phyloP scores from a whole-genome alignment of 306 rosid species.

The Ceratonia siliqua region DNA sequence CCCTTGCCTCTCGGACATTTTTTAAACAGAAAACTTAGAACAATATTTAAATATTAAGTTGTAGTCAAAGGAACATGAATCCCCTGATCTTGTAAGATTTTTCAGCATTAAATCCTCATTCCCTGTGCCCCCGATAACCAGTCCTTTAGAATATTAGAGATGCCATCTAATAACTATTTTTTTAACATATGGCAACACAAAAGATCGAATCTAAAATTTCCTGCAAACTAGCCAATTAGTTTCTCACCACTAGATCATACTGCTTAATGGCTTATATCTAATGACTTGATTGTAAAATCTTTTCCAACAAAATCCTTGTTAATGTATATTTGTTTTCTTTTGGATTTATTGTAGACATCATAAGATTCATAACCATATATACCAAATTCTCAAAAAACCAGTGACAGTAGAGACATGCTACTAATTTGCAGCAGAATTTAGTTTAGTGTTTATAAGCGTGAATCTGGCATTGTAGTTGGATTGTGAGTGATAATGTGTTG shows the following conservation, averaged over 20 bases:
- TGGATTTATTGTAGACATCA: too few species aligned
- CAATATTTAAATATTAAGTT: neutral
- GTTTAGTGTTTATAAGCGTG: neutral
- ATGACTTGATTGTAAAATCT: neutral
- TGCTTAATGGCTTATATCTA: too few species aligned
- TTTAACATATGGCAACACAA: too few species aligned
- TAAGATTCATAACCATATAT: too few species aligned
- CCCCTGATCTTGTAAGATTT: neutral
- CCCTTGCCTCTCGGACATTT: too few species aligned
- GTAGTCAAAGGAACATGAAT: neutral
- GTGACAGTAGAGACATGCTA: neutral
- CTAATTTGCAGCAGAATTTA: neutral
- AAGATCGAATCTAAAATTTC: too few species aligned
- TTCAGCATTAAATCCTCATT: neutral
- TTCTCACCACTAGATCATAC: too few species aligned
- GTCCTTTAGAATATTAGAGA: constrained; percentile 3
- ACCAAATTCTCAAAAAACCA: too few species aligned
- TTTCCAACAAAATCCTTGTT: neutral
- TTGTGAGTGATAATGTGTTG: neutral
- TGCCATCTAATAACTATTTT: too few species aligned
- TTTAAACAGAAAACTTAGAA: neutral
- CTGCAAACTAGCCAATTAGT: too few species aligned
- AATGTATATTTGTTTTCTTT: too few species aligned
- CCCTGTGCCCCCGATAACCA: neutral
- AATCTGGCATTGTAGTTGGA: neutral